Evolutionary conservation across 257 asterid genomes (phyloP), one percentile per base, ranked within the genome.

Genomic region (Misopates orontium): DNA sequence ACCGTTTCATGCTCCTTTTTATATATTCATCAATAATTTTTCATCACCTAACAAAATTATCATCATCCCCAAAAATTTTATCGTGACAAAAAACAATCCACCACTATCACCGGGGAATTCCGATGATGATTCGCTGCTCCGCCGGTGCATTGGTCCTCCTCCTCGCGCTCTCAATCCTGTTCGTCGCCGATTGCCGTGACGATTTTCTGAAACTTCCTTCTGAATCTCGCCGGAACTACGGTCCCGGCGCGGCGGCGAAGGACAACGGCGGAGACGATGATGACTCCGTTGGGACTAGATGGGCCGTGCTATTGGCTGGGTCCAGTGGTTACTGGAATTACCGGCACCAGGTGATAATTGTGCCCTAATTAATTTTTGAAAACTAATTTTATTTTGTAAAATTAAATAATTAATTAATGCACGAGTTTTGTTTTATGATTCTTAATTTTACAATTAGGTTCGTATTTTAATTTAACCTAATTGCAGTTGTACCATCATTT

Each of bases 301-400:
- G 99, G 99, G 99, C 99, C n/a, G 86, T 94, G 20, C 86, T 94
- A 10, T 52, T 94, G 51, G 99, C 99, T 57, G 99, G 97, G 22
- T 90, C 97, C 45, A 76, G 73, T 40, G 99, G 97, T 25, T 94
- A 90, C 82, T 85, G 89, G 95, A 90, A 94, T 78, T 94, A 94
- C 80, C 84, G 99, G 55, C 99, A 94, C 49, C 99, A 94, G 99
- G 99, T 94, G 51, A 75, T 71, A 42, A 13, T 55, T 21, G 36
- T 7, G 3, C 23, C n/a, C n/a, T n/a, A n/a, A n/a, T n/a, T n/a
- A n/a, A n/a, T n/a, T n/a, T n/a, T n/a, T n/a, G n/a, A n/a, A n/a
- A n/a, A n/a, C n/a, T n/a, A n/a, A n/a, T n/a, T n/a, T n/a, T n/a
- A n/a, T n/a, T n/a, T n/a, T n/a, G n/a, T n/a, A n/a, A n/a, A n/a